Evolutionary conservation across 352 stramenopile species (phyloP), one percentile per base, ranked within the genome.

Genomic region (Globisporangium acanthophoron): DNA sequence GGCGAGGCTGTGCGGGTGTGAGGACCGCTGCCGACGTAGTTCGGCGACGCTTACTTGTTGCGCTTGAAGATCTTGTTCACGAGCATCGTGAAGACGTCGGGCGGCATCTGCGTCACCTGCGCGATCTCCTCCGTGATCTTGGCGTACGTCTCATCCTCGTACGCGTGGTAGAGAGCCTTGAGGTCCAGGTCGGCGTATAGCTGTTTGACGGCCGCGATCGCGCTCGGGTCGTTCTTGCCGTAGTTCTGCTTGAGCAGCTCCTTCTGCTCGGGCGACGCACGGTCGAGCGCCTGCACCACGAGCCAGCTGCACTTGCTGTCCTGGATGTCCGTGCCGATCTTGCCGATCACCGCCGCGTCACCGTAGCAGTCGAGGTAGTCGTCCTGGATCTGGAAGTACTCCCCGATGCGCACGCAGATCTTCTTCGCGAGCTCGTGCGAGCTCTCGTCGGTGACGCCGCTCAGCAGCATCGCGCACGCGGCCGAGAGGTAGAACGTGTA

Each of bases 361-460:
- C 89, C 97, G 72, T 97, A 99, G 77, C 95, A 99, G 78, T 99
- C 97, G 6, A 99, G 76, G 66, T 95, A 98, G 76, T 99, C 97
- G 75, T 99, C 97, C 73, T 99, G 97, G 57, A 99, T 96, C 80
- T 99, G 97, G 71, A 99, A 99, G 70, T 99, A 99, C 71, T 98
- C 90, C 45, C 97, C 97, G 62, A 99, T 98, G 56, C 89, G 84
- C 58, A 98, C 78, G 61, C 92, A 97, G 65, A 99, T 97, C n/a
- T 93, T 77, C 61, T 96, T 88, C 9, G 96, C 94, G 27, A 93
- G 64, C 24, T 85, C 63, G 64, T 96, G 94, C 8, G 74, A 88
- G 20, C 69, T 55, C 8, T 88, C 67, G 46, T 96, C 78, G 13
- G 70, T 79, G 41, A 98, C 85, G 27, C 93, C 92, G 63, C 72